A percentile compares a stretch with the other conserved stretches of the same genome.
Evolutionary conservation across 306 rosid species (phyloP).

Genomic region (Rubus idaeus): DNA sequence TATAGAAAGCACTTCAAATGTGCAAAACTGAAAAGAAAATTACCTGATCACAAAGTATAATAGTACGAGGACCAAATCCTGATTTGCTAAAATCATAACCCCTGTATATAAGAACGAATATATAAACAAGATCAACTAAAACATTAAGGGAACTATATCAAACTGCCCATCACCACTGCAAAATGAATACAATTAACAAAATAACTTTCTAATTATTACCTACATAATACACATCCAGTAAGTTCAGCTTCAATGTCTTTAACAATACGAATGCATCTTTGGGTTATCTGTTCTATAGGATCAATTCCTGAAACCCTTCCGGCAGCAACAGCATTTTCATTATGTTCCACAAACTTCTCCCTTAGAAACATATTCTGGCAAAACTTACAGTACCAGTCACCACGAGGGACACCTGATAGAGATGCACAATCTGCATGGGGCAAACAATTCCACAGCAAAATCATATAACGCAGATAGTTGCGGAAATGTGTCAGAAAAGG

Average conservation of each 20-base stretch:
- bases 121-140: conserved; percentile 15
- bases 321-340: conserved; percentile 84
- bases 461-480: background rate
- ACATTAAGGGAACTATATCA: conserved; percentile 11
- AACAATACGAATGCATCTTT: conserved; percentile 91
- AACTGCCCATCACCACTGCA: conserved; percentile 17
- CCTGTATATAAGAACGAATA: conserved; percentile 46
- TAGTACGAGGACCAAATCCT: conserved; percentile 98
- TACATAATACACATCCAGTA: conserved; percentile 90
- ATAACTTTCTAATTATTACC: conserved; percentile 47
- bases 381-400: conserved; percentile 86
- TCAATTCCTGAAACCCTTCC: conserved; percentile 89
- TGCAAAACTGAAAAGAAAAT: background rate
- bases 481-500: background rate
- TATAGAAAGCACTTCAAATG: background rate
- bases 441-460: conserved; percentile 22
- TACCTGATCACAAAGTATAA: conserved; percentile 98
- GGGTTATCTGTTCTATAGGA: conserved; percentile 81
- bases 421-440: conserved; percentile 82
- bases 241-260: conserved; percentile 77
- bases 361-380: conserved; percentile 77
- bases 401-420: conserved; percentile 67
- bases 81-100: conserved; percentile 93
- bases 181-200: conserved; percentile 12
- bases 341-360: conserved; percentile 62